phyloP scores from a whole-genome alignment of 805 yeast genomes.

The Henningerozyma blattae region DNA sequence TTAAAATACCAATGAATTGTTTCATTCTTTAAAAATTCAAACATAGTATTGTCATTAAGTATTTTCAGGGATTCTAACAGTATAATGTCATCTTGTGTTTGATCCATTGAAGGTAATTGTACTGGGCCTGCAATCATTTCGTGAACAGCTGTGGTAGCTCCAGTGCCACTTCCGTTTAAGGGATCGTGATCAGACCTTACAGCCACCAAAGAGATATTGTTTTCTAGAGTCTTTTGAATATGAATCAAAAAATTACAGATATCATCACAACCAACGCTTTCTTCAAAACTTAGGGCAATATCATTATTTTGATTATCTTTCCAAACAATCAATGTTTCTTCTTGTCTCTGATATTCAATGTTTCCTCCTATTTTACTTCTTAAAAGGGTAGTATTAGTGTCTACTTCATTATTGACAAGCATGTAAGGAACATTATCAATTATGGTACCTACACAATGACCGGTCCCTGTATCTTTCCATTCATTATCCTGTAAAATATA shows the following conservation, averaged over 20 bases:
- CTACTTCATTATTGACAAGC: conserved; percentile 35
- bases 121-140: conserved; percentile 78
- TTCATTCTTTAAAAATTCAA: conserved; percentile 47
- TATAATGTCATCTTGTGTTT: conserved; percentile 26
- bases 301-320: conserved; percentile 58
- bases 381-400: no score
- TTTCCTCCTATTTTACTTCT: conserved; percentile 65
- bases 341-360: conserved; percentile 84
- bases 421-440: background rate
- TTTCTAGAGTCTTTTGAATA: conserved; percentile 51
- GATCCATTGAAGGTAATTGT: conserved; percentile 50
- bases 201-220: conserved; percentile 61
- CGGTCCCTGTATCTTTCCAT: conserved; percentile 92
- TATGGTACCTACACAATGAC: conserved; percentile 70
- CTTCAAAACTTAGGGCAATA: conserved; percentile 86
- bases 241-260: conserved; percentile 69
- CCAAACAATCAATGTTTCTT: conserved; percentile 92
- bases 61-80: conserved; percentile 42
- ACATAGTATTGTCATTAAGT: conserved; percentile 47
- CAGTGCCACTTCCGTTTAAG: conserved; percentile 37
- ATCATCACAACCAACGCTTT: conserved; percentile 75
- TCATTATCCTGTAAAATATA: conserved; percentile 68
- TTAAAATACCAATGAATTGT: conserved; percentile 46
- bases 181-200: conserved; percentile 41
- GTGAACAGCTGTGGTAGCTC: no score